Conservation (phyloP, 129 eudicot genomes). For the Tagetes erecta region DNA sequence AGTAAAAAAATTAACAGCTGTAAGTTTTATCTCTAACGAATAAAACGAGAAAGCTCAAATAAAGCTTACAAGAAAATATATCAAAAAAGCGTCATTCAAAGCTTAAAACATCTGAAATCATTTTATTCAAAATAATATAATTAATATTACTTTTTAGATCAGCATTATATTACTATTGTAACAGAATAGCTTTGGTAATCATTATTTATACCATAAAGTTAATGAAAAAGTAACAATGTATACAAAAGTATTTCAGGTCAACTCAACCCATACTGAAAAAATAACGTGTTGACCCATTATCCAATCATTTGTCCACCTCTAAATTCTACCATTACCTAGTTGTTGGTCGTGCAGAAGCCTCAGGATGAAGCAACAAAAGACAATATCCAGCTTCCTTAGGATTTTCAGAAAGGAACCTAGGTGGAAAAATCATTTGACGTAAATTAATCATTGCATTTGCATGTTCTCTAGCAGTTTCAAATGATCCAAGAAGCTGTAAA, state of each 20-base stretch:
- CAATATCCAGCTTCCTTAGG: slow-evolving; percentile 93
- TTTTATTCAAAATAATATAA: neutral
- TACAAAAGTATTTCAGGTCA: neutral
- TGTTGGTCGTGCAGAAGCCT: slow-evolving; percentile 75
- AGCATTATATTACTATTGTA: neutral
- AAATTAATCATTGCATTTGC: slow-evolving; percentile 78
- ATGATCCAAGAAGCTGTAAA: slow-evolving; percentile 76
- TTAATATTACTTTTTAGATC: too few relatives aligned
- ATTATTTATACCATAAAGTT: neutral
- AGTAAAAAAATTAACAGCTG: neutral
- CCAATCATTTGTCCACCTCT: neutral
- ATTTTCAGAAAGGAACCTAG: slow-evolving; percentile 64
- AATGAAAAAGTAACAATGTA: neutral
- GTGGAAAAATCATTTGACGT: slow-evolving; percentile 81
- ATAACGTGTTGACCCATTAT: neutral
- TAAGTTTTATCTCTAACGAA: neutral
- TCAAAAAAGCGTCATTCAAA: neutral
- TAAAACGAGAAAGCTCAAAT: neutral
- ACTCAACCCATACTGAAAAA: neutral
- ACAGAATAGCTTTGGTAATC: neutral
- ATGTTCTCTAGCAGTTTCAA: slow-evolving; percentile 65
- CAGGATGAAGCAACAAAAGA: slow-evolving; percentile 93
- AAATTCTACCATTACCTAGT: slow-evolving; percentile 44
- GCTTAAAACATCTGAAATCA: neutral
- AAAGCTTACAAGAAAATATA: too few relatives aligned